These are phyloP conservation scores for Gentiana straminea DNA, from an alignment of 257 asterid species.

Conservation along the genomic window DNA sequence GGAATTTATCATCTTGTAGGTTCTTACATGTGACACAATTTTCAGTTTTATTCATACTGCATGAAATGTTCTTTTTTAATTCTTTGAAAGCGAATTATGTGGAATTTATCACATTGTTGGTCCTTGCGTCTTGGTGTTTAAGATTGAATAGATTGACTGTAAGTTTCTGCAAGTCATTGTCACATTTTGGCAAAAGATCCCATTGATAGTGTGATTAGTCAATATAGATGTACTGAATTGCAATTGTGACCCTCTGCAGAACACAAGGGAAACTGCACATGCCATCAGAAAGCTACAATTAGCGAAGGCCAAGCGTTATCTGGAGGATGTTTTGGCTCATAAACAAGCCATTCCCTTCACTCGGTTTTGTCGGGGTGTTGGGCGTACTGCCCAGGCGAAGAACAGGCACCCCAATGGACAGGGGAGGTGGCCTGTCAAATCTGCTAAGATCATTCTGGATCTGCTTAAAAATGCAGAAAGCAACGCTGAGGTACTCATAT, in stretches of 20 bases:
- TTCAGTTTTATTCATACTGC: too few species aligned
- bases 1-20: too few species aligned
- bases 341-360: conserved; percentile 90
- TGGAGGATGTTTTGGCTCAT: conserved; percentile 84
- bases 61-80: too few species aligned
- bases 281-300: conserved; percentile 67
- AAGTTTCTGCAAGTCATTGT: too few species aligned
- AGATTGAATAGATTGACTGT: too few species aligned
- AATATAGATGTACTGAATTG: too few species aligned
- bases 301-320: conserved; percentile 71
- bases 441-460: conserved; percentile 63
- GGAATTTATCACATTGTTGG: too few species aligned
- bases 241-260: conserved; percentile 23
- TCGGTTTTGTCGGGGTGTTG: conserved; percentile 76
- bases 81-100: too few species aligned
- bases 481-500: conserved; percentile 65
- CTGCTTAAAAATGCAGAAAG: conserved; percentile 78
- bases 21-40: too few species aligned
- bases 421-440: conserved; percentile 90
- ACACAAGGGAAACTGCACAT: conserved; percentile 84
- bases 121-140: too few species aligned
- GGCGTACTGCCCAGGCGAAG: conserved; percentile 93
- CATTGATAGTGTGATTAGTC: too few species aligned
- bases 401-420: conserved; percentile 82
- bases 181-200: too few species aligned